Evolutionary conservation across 495 filamentous ascomycete species (phyloP).

Genomic region (Collariella sp.): DNA sequence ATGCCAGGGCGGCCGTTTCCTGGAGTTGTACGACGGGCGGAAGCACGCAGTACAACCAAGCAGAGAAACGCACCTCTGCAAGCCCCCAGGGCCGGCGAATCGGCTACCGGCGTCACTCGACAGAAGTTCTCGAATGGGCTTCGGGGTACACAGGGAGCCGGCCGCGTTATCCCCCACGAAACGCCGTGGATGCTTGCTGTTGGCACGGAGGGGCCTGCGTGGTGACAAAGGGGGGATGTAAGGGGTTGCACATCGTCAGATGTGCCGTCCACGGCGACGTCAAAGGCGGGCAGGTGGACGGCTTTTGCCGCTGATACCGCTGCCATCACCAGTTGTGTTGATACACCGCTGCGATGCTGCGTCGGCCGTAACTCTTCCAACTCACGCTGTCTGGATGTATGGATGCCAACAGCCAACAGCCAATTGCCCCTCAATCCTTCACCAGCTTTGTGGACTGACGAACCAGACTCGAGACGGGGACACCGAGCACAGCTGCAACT

Average conservation of each 20-base stretch:
- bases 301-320: neutral
- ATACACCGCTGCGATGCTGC: neutral
- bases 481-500: neutral
- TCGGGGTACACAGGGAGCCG: neutral
- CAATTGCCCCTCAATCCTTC: neutral
- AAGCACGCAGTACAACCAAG: neutral
- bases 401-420: neutral
- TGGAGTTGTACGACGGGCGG: neutral
- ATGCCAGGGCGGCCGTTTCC: neutral
- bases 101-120: neutral
- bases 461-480: constrained; percentile 2
- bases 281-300: too few species aligned
- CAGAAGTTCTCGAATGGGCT: neutral
- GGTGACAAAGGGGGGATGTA: neutral
- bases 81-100: neutral
- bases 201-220: neutral
- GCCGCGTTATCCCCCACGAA: neutral
- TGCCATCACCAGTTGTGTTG: too few species aligned
- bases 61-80: neutral
- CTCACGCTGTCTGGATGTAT: neutral
- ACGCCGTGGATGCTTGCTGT: neutral
- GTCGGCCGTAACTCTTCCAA: neutral
- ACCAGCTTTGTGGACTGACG: neutral
- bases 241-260: too few species aligned
- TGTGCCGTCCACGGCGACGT: too few species aligned